Percentiles rank a stretch among this genome's conserved stretches.
These are phyloP conservation scores for Mucor velutinosus DNA, from an alignment of 371 early-diverging fungal species.

Conservation along the genomic window DNA sequence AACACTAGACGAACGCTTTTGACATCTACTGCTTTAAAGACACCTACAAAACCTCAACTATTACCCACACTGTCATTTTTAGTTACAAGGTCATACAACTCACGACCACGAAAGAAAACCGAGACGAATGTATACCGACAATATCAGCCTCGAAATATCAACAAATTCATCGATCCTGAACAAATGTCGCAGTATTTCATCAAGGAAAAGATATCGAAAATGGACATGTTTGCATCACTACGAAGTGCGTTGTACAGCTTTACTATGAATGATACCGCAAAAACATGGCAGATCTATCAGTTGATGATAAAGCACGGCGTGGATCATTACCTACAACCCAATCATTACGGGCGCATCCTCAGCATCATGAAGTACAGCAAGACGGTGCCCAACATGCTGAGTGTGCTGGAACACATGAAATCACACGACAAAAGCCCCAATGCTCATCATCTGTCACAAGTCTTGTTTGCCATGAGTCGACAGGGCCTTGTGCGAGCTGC, in stretches of 20 bases:
- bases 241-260: conserved; percentile 37
- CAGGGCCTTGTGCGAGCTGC: conserved; percentile 27
- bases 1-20: conserved; percentile 4
- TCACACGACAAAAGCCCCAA: neutral
- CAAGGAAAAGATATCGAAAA: neutral
- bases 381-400: conserved; percentile 22
- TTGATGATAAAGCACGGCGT: conserved; percentile 32
- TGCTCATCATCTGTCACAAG: conserved; percentile 28
- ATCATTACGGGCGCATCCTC: conserved; percentile 44
- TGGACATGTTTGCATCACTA: conserved; percentile 28
- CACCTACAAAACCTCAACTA: conserved; percentile 3
- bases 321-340: conserved; percentile 26
- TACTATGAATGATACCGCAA: conserved; percentile 16
- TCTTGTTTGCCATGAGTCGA: conserved; percentile 39
- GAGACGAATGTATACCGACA: neutral
- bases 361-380: conserved; percentile 37
- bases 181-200: neutral
- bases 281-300: conserved; percentile 43
- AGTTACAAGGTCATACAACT: conserved; percentile 8
- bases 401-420: conserved; percentile 35
- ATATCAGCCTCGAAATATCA: conserved; percentile 14
- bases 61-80: conserved; percentile 14
- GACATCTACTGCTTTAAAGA: neutral
- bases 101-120: conserved; percentile 2
- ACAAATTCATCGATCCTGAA: conserved; percentile 13